Base-by-base conservation (phyloP, 768 basidiomycete species). In the Amanita jacksonii region DNA sequence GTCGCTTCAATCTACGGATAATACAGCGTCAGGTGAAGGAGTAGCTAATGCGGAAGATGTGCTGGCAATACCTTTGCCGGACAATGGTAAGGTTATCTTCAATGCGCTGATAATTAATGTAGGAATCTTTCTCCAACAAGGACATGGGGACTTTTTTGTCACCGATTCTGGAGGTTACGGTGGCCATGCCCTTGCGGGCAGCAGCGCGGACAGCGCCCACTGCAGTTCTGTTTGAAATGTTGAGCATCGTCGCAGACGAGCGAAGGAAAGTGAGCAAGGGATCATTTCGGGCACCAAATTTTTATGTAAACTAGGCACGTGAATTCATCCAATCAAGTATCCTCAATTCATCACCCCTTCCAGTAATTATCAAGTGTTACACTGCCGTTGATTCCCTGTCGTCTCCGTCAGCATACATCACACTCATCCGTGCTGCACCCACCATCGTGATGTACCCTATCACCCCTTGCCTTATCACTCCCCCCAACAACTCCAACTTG, bases 41-140 rank as follows among this genome's bases (percentile, higher is more conserved):
- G 30, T 13, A 15, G 16, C 47, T 12, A 35, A 31, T 8, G n/a
- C 19, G 9, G 8, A 10, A 24, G 22, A 16, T 28, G 15, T 13
- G 40, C n/a, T 35, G 18, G 2, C n/a, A 43, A 42, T 28, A 92
- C 92, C 92, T 78, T 42, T 80, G 70, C 53, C 91, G 83, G 46
- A 97, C 78, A 59, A 94, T 62, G 52, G 74, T 80, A 50, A 98
- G 84, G 73, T 93, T 97, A 64, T 97, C 92, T 70, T 98, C 93
- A 61, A 98, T 97, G 47, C 93, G 84, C 67, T 92, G 89, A 64
- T 92, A 91, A 77, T 92, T 92, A 65, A 92, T 90, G 60, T 77
- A 90, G 34, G 77, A 79, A 54, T 72, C 77, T 59, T 81, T 79
- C 63, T 91, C 88, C 51, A 90, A 76, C 52, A 82, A 70, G 30